Evolutionary conservation across 73 alveolate species (phyloP), one percentile per base, ranked within the genome.

Genomic region (Paramecium primaurelia): DNA sequence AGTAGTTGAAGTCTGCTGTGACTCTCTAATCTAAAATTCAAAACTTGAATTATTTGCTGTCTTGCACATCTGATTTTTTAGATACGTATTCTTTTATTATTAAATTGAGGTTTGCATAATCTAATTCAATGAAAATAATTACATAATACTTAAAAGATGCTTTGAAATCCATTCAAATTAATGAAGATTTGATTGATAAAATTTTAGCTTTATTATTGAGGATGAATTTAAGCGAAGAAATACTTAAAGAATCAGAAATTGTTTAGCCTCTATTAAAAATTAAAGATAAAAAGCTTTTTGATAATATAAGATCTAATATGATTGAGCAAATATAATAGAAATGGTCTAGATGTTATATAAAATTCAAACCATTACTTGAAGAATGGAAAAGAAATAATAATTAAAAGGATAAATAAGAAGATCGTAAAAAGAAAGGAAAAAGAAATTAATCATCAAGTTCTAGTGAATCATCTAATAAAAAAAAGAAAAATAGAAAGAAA

Each of bases 171-270:
- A 26, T 80, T 25, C 77, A 59, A 20, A 26, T 73, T 9, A 34
- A 40, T 38, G 71, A 45, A 44, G 91, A 80, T 45, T 47, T 80
- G 38, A 36, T 80, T 36, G 91, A 80, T 18, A 80, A 36, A 44
- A 80, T 80, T 26, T 42, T 80, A 3, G 58, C 58, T 12, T 47
- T 80, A 40, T 26, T 80, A 44, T 20, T 32, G 10, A 40, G 77
- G 51, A 49, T 80, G 28, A 49, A 80, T 80, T 42, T 80, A 44
- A 80, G 20, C 25, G 77, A 42, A 80, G 91, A 80, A 49, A 45
- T 80, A 5, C 26, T 42, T 2, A 42, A 22, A 80, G 91, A 80
- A 25, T 45, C 64, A 22, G 77, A 49, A 12, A 80, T 80, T 47
- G 71, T 54, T 45, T 25, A 80, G 30, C 91, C 75, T 38, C 34